Percentiles rank a stretch among this genome's conserved stretches.
phyloP scores from a whole-genome alignment of 306 rosid genomes.

The Cyamopsis tetragonoloba region DNA sequence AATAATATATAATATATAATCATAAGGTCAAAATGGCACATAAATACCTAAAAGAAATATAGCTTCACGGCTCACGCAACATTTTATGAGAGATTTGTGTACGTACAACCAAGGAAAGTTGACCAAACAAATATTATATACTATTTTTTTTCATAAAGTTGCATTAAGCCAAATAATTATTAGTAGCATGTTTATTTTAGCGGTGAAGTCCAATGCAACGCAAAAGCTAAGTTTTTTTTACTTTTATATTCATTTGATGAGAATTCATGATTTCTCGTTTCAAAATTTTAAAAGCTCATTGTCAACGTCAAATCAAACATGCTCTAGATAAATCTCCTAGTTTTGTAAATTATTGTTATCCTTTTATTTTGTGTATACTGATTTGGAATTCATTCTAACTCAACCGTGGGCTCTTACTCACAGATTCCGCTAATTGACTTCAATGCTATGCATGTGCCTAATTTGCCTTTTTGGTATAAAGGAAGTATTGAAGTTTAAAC shows the following conservation, averaged over 20 bases:
- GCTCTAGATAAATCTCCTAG: too few relatives aligned
- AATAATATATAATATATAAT: too few relatives aligned
- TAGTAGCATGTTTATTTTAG: too few relatives aligned
- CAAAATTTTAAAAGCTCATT: too few relatives aligned
- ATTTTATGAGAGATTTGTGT: slow-evolving; percentile 13
- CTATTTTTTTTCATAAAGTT: neutral
- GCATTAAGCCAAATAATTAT: slow-evolving; percentile 21
- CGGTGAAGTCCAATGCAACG: too few relatives aligned
- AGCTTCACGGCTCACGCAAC: neutral
- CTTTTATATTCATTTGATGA: too few relatives aligned
- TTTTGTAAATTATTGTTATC: too few relatives aligned
- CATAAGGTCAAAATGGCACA: slow-evolving; percentile 8
- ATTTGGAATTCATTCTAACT: neutral
- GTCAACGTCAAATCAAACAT: too few relatives aligned
- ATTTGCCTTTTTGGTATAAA: neutral
- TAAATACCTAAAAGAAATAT: slow-evolving; percentile 9
- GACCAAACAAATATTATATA: slow-evolving; percentile 11
- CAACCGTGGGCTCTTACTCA: slow-evolving; percentile 17
- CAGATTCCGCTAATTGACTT: slow-evolving; percentile 11
- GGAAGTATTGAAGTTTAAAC: too few relatives aligned
- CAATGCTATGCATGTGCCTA: neutral
- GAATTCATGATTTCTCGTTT: too few relatives aligned
- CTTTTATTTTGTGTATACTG: neutral
- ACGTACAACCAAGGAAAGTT: slow-evolving; percentile 22
- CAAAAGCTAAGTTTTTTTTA: too few relatives aligned